Percentiles rank a stretch among this genome's conserved stretches.
phyloP scores from a whole-genome alignment of 2,329 filamentous ascomycete species.

The Microdochium nivale region DNA sequence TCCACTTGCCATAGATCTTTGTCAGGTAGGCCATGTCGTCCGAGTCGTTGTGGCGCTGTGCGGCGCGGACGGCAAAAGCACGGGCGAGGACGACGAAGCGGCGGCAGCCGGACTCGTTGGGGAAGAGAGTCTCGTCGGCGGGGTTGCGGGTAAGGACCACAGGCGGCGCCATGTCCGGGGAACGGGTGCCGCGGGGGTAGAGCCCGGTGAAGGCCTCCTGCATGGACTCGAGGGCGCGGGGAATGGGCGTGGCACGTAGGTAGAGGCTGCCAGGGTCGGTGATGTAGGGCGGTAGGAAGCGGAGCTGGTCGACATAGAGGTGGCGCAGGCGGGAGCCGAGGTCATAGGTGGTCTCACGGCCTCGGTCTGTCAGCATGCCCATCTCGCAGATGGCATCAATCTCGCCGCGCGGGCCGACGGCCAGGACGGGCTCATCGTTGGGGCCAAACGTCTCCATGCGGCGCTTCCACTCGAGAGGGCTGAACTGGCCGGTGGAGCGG shows the following conservation, averaged over 20 bases:
- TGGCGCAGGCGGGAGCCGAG: conserved; percentile 59
- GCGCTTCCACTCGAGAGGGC: conserved; percentile 52
- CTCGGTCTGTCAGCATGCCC: conserved; percentile 68
- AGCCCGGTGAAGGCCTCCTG: conserved; percentile 69
- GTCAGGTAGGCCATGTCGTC: conserved; percentile 80
- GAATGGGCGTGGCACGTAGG: conserved; percentile 65
- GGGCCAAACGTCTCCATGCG: conserved; percentile 75
- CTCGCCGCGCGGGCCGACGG: conserved; percentile 57
- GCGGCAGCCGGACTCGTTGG: conserved; percentile 67
- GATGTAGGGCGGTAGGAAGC: conserved; percentile 57
- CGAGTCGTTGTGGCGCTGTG: conserved; percentile 64
- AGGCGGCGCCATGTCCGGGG: conserved; percentile 43
- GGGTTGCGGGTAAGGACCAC: conserved; percentile 57
- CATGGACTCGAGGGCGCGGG: conserved; percentile 67
- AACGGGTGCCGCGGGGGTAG: conserved; percentile 50
- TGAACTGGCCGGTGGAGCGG: conserved; percentile 27
- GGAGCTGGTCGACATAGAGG: conserved; percentile 68
- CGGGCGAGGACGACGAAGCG: conserved; percentile 62
- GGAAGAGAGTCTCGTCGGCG: conserved; percentile 70
- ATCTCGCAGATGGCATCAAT: conserved; percentile 75
- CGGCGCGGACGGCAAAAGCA: conserved; percentile 64
- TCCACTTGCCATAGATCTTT: conserved; percentile 71
- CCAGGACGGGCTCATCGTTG: conserved; percentile 61
- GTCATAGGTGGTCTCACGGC: conserved; percentile 61
- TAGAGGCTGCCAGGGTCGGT: conserved; percentile 52